Percentiles rank a stretch among this genome's conserved stretches.
Conservation (phyloP, 2,329 filamentous ascomycete genomes). For the Verticillium longisporum region DNA sequence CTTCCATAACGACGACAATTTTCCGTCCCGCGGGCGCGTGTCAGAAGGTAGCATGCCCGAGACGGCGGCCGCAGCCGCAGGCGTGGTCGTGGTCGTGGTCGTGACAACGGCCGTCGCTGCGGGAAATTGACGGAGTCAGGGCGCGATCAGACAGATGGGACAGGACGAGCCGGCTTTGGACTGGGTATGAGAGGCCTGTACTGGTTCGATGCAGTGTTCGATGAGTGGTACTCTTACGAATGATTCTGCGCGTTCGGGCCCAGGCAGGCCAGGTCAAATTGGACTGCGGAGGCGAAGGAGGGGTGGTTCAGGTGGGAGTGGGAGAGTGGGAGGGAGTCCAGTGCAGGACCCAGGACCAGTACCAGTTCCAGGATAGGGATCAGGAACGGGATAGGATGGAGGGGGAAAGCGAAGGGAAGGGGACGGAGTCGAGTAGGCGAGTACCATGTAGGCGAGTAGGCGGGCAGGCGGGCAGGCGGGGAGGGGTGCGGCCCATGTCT, state of each 20-base stretch:
- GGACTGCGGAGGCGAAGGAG: constrained; percentile 4
- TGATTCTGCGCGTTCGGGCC: neutral
- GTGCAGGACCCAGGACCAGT: neutral
- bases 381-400: constrained; percentile 1
- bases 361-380: neutral
- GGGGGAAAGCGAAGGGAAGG: neutral
- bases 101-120: neutral
- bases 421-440: no score
- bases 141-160: neutral
- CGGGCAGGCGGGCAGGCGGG: neutral
- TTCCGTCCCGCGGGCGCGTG: constrained; percentile 23
- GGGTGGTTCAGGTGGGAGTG: constrained; percentile 5
- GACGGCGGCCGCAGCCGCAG: neutral
- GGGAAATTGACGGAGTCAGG: neutral
- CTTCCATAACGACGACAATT: constrained; percentile 24
- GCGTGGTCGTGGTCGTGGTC: neutral
- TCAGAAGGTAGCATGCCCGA: neutral
- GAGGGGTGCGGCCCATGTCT: neutral
- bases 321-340: constrained; percentile 1
- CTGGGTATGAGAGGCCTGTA: neutral
- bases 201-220: neutral
- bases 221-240: neutral
- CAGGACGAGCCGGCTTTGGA: neutral
- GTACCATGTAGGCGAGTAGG: no score
- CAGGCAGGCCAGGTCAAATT: neutral